Percentiles rank a stretch among this genome's conserved stretches.
Conservation (phyloP, 208 protist species). For the Wallacemonas sp. region DNA sequence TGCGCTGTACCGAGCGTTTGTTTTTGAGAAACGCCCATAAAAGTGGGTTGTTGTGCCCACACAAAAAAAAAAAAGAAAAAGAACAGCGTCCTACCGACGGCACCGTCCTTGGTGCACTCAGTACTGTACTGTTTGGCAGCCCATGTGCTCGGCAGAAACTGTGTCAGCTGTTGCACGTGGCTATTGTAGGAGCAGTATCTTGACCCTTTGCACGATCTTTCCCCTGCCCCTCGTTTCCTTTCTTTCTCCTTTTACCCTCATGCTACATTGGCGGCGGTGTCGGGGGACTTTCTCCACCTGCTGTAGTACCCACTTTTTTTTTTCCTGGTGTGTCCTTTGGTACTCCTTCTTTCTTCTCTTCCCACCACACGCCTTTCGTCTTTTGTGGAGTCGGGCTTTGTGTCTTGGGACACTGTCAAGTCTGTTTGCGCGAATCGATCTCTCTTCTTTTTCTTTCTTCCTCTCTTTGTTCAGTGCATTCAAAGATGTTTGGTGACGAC, state of each 20-base stretch:
- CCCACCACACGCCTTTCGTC: neutral
- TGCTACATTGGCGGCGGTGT: too few relatives aligned
- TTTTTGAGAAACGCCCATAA: slow-evolving; percentile 44
- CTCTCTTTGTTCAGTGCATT: neutral
- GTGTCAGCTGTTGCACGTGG: too few relatives aligned
- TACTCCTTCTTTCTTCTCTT: neutral
- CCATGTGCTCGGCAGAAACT: too few relatives aligned
- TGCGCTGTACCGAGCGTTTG: slow-evolving; percentile 56
- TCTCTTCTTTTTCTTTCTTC: neutral
- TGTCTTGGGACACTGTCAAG: neutral
- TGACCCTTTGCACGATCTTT: too few relatives aligned
- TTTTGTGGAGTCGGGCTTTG: neutral
- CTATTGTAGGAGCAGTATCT: too few relatives aligned
- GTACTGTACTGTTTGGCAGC: neutral
- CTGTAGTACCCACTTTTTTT: too few relatives aligned
- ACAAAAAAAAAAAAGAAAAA: slow-evolving; percentile 6
- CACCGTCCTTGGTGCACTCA: neutral
- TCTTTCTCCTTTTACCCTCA: slow-evolving; percentile 12
- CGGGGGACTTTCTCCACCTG: too few relatives aligned
- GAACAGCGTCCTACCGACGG: neutral
- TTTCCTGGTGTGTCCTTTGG: neutral
- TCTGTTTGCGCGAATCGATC: neutral
- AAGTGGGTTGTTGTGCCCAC: too few relatives aligned
- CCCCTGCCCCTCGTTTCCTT: slow-evolving; percentile 6
- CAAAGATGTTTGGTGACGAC: slow-evolving; percentile 43